Evolutionary conservation across 257 asterid species (phyloP).

Genomic region (Ligustrum vulgare): DNA sequence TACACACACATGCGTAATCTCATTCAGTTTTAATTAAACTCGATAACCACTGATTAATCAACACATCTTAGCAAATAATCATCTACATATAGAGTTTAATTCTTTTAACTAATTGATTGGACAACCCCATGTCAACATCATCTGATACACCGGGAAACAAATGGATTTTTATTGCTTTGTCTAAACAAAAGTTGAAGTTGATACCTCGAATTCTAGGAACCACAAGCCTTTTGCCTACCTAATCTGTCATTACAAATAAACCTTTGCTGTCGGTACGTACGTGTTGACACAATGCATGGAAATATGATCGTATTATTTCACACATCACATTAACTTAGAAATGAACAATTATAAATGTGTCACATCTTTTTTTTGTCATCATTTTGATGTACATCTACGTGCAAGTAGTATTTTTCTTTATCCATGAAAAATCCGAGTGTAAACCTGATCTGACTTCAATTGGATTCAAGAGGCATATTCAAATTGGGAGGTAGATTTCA

Average conservation of each 20-base stretch:
- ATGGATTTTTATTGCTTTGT: conserved; percentile 7
- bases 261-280: no score
- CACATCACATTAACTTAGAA: no score
- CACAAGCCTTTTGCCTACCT: conserved; percentile 24
- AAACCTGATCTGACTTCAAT: no score
- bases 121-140: conserved; percentile 21
- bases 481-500: no score
- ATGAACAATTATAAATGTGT: no score
- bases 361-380: no score
- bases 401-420: no score
- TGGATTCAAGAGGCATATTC: no score
- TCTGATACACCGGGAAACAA: not conserved
- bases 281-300: no score
- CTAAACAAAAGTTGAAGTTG: conserved; percentile 8
- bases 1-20: conserved; percentile 20
- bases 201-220: conserved; percentile 12
- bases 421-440: no score
- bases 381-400: no score
- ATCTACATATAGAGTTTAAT: conserved; percentile 8
- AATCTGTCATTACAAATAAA: not conserved
- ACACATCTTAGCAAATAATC: conserved; percentile 13
- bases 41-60: conserved; percentile 21
- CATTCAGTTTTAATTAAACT: not conserved
- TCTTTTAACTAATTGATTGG: not conserved
- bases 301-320: no score